Percentiles rank a stretch among this genome's conserved stretches.
phyloP scores from a whole-genome alignment of 208 protist species.

The Balamuthia mandrillaris region DNA sequence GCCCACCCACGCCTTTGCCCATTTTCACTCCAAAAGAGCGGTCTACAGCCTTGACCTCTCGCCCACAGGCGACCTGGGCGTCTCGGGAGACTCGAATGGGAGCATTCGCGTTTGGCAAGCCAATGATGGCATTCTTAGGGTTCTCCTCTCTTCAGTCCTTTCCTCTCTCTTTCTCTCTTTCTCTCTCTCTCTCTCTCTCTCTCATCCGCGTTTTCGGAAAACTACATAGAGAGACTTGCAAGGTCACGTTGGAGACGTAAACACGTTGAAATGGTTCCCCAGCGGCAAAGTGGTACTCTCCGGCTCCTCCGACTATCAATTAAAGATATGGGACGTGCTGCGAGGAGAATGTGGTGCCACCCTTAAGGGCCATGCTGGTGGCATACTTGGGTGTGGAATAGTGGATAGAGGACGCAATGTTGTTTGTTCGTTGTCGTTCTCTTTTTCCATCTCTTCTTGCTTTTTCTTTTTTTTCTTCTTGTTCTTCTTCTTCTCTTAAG shows the following conservation, averaged over 20 bases:
- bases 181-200: background rate
- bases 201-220: background rate
- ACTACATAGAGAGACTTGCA: background rate
- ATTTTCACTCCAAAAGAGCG: too few relatives aligned
- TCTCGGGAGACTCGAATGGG: background rate
- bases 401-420: background rate
- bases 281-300: background rate
- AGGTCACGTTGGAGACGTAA: constrained; percentile 13
- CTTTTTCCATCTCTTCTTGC: too few relatives aligned
- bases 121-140: background rate
- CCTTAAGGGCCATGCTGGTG: background rate
- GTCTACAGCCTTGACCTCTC: background rate
- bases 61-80: background rate
- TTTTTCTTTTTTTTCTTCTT: too few relatives aligned
- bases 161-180: too few relatives aligned
- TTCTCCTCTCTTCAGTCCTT: background rate
- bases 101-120: constrained; percentile 14
- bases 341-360: background rate
- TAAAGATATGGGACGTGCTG: constrained; percentile 28
- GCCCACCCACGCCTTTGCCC: too few relatives aligned
- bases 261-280: constrained; percentile 21
- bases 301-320: background rate
- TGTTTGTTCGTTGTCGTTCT: background rate
- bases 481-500: background rate
- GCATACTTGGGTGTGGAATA: background rate